Percentiles rank a stretch among this genome's conserved stretches.
Evolutionary conservation across 805 yeast genomes (phyloP).

Genomic region (Naumovozyma castellii): DNA sequence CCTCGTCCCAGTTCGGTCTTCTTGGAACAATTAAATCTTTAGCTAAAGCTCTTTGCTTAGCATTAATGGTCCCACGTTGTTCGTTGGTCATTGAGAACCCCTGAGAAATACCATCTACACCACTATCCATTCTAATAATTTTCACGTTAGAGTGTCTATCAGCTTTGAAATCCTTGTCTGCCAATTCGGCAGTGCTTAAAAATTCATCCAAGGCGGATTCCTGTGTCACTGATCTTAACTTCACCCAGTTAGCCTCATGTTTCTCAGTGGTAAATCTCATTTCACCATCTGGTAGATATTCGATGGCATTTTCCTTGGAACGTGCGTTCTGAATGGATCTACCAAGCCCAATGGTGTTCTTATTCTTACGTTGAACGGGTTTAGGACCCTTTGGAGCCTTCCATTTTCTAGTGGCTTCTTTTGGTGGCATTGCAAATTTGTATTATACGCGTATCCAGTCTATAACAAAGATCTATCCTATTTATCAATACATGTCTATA

Average conservation of each 20-base stretch:
- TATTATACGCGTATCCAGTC: too few species aligned
- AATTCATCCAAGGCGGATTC: conserved; percentile 92
- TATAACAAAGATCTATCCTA: too few species aligned
- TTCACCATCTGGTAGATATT: conserved; percentile 75
- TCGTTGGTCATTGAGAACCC: conserved; percentile 57
- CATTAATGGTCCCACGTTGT: conserved; percentile 52
- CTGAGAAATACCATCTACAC: conserved; percentile 36
- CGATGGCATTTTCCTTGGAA: conserved; percentile 56
- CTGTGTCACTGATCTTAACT: conserved; percentile 87
- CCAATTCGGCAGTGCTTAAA: conserved; percentile 87
- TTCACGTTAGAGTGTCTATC: conserved; percentile 76
- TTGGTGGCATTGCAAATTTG: conserved; percentile 30
- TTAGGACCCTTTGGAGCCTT: conserved; percentile 89
- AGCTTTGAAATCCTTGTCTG: conserved; percentile 93
- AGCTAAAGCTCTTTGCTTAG: conserved; percentile 59
- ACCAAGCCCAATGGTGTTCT: conserved; percentile 79
- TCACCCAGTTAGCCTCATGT: conserved; percentile 82
- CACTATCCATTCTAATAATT: conserved; percentile 61
- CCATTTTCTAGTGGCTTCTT: conserved; percentile 58
- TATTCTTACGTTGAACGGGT: conserved; percentile 75
- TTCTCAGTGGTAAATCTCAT: conserved; percentile 79
- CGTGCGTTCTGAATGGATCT: conserved; percentile 71
- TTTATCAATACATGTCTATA: too few species aligned
- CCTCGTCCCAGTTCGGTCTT: conserved; percentile 76
- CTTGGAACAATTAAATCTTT: conserved; percentile 78